These are phyloP conservation scores for Aspergillus persii DNA, from an alignment of 2,329 filamentous ascomycete species.

Conservation along the genomic window DNA sequence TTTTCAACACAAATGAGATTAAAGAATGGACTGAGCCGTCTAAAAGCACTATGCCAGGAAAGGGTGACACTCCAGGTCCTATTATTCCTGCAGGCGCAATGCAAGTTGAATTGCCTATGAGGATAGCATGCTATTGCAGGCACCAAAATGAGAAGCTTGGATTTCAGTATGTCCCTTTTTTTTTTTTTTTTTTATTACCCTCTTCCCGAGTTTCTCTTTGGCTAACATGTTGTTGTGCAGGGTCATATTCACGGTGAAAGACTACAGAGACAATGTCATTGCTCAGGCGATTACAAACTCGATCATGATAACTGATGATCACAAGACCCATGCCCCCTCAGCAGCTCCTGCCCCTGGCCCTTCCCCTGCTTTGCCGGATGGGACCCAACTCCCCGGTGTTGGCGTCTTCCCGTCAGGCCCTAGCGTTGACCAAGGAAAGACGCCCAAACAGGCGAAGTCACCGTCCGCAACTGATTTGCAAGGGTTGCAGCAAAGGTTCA, in stretches of 20 bases:
- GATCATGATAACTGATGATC: constrained; percentile 97
- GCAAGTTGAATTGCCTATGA: constrained; percentile 85
- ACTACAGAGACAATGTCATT: constrained; percentile 70
- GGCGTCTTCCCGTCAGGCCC: constrained; percentile 43
- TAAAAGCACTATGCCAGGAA: constrained; percentile 52
- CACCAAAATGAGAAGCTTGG: constrained; percentile 93
- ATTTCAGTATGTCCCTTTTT: constrained; percentile 57
- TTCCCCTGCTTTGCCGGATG: constrained; percentile 36
- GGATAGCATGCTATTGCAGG: constrained; percentile 94
- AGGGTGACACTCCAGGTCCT: constrained; percentile 30
- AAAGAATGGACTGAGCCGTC: constrained; percentile 74
- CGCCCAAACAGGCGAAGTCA: constrained; percentile 37
- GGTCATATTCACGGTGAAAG: constrained; percentile 93
- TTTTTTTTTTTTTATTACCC: neutral
- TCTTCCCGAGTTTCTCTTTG: neutral
- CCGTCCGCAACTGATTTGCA: constrained; percentile 66
- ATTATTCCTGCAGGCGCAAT: constrained; percentile 57
- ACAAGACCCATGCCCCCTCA: constrained; percentile 72
- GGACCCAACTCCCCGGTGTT: constrained; percentile 42
- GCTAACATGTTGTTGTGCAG: constrained; percentile 25
- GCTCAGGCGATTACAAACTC: constrained; percentile 82
- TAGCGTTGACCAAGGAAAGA: constrained; percentile 29
- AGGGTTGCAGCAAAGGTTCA: constrained; percentile 54
- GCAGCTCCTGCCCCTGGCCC: constrained; percentile 35
- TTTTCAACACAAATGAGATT: constrained; percentile 86